Base-by-base conservation (phyloP, 257 asterid species). In the Gentiana straminea region DNA sequence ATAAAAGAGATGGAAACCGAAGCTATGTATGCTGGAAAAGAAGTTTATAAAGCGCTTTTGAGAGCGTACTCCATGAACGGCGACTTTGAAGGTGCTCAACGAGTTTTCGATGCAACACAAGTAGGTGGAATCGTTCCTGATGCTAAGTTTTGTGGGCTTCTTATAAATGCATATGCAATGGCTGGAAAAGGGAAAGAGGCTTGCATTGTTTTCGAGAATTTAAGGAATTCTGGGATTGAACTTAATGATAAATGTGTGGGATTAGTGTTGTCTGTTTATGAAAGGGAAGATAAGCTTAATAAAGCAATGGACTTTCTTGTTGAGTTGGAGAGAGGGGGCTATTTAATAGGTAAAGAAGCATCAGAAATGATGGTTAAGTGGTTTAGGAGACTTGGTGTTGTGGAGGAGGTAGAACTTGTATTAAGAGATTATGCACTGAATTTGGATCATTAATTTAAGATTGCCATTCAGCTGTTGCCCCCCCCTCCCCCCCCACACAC, bases 221-320 rank as follows among this genome's bases (percentile, higher is more conserved):
- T 87, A 81, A 73, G 77, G 66, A 74, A 43, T 60, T 83, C 80
- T 0, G 82, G 87, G 33, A 65, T 91, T 51, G 73, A 75, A 39
- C 92, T 94, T 45, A 87, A 84, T 37, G 95, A 87, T 39, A 91
- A 84, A 66, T 91, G 98, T 52, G 84, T 83, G 60, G 74, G 91
- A 0, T 72, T 91, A 75, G 69, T 81, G 43, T 35, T 87, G 64
- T 53, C 71, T 59, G 87, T 73, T 47, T 82, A 74, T 68, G 96
- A 80, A 57, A 83, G 73, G 72, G 96, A 81, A 35, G 64, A 78
- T 51, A 79, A 70, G 60, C 67, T 91, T 70, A 81, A 66, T 38
- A 83, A 79, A 68, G 96, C 94, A 0, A 70, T 91, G 49, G 81
- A 75, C 54, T 51, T 87, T 13, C 57, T 87, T 65, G 64, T 73